phyloP scores from a whole-genome alignment of 768 basidiomycete species.

The Rhodotorula taiwanensis region DNA sequence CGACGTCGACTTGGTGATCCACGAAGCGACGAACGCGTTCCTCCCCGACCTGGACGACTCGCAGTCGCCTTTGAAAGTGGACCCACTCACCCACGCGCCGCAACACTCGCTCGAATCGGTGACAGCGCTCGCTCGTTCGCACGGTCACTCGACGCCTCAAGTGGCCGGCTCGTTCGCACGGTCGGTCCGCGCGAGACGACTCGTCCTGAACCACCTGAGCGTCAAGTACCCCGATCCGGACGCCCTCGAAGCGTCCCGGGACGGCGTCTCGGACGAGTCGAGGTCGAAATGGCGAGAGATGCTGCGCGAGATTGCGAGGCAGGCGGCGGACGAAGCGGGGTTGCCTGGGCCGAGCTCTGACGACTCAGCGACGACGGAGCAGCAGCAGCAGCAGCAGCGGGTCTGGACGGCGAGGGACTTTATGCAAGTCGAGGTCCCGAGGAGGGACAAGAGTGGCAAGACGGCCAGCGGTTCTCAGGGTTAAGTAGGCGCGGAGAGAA shows the following conservation, averaged over 20 bases:
- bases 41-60: slow-evolving; percentile 53
- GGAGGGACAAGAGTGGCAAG: slow-evolving; percentile 28
- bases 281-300: slow-evolving; percentile 13
- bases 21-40: slow-evolving; percentile 73
- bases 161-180: slow-evolving; percentile 66
- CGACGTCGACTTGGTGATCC: slow-evolving; percentile 59
- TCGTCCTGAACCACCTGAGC: slow-evolving; percentile 74
- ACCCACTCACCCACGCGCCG: no score
- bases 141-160: slow-evolving; percentile 70
- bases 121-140: slow-evolving; percentile 55
- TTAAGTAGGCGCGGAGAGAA: no score
- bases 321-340: slow-evolving; percentile 11
- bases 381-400: background rate
- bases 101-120: slow-evolving; percentile 50
- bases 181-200: slow-evolving; percentile 53
- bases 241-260: background rate
- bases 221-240: slow-evolving; percentile 50
- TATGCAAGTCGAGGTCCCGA: slow-evolving; percentile 22
- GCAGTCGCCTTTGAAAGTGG: slow-evolving; percentile 19
- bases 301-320: slow-evolving; percentile 27
- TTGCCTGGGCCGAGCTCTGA: background rate
- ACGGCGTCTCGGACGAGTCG: background rate
- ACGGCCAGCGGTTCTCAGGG: no score
- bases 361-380: background rate
- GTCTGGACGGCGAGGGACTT: slow-evolving; percentile 32